Base-by-base conservation (phyloP, 2,329 filamentous ascomycete species). In the Parascedosporium putredinis region DNA sequence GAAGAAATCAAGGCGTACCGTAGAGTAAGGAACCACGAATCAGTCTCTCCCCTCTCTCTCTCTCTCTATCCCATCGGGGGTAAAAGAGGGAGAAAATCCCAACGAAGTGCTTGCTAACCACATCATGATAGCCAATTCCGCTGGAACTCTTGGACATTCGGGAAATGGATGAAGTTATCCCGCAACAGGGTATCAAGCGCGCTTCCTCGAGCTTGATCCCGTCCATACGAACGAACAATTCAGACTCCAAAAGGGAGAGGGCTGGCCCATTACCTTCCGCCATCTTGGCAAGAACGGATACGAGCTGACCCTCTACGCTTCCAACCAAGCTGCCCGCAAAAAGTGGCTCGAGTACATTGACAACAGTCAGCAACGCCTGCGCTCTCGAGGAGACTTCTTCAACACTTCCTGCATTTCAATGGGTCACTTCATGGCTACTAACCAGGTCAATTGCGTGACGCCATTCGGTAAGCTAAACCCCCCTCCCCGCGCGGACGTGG, bases 341-440 rank as follows among this genome's bases (percentile, higher is more conserved):
- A 98, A 97, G 67, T 98, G 93, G 84, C 88, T 98, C 63, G 90
- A 98, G 68, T 84, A 88, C 60, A 96, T 98, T 58, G 88, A 95
- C 60, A 78, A 82, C 46, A 89, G 95, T 56, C 94, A 98, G 65
- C 82, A 87, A 59, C 86, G 86, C 54, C 75, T 98, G 51, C 81
- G 89, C 55, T 84, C 90, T 24, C 88, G 88, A 53, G 88, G 93
- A 52, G 84, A 89, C 58, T 97, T 95, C 74, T 94, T 97, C 70
- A 91, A 87, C 59, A 79, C 85, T 22, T 79, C 72, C 2, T 67
- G 75, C 40, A 70, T 84, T 38, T 82, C 79, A 27, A 72, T 69
- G 56, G 70, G 70, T 52, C 83, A 81, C 64, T 83, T 83, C 60
- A 70, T 74, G 14, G 67, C 74, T 16, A 68, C 80, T 34, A 95